Evolutionary conservation across 2,329 filamentous ascomycete species (phyloP).

Genomic region (Aspergillus vadensis): DNA sequence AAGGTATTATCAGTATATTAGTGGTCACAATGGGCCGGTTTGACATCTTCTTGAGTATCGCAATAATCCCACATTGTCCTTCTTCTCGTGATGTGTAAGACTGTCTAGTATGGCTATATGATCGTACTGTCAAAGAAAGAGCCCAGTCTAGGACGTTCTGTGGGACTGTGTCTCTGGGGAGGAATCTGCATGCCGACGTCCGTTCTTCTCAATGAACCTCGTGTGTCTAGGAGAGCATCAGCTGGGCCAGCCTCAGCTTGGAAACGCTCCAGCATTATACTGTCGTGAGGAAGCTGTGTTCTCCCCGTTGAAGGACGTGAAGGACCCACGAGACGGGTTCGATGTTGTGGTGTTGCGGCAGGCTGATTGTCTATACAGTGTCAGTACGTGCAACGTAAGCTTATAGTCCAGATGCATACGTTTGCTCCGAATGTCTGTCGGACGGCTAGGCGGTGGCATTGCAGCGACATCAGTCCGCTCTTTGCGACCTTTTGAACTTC

Average conservation of each 20-base stretch:
- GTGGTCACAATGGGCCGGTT: too few species aligned
- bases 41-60: too few species aligned
- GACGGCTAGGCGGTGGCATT: conserved; percentile 36
- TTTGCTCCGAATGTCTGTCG: conserved; percentile 22
- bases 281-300: conserved; percentile 22
- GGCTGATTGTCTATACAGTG: not conserved
- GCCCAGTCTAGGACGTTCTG: not conserved
- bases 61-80: too few species aligned
- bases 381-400: not conserved
- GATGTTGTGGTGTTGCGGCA: conserved; percentile 24
- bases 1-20: too few species aligned
- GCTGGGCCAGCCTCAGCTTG: not conserved
- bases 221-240: not conserved
- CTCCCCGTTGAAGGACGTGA: conserved; percentile 18
- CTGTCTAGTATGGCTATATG: not conserved
- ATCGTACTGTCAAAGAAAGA: conserved; percentile 1
- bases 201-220: not conserved
- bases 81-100: not conserved
- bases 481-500: conserved; percentile 35
- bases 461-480: conserved; percentile 22
- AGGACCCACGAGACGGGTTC: conserved; percentile 26
- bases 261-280: conserved; percentile 7
- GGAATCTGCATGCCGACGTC: not conserved
- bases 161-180: not conserved
- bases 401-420: conserved; percentile 22